Conservation (phyloP, 2,329 filamentous ascomycete species). For the Penicillium sumatraense region DNA sequence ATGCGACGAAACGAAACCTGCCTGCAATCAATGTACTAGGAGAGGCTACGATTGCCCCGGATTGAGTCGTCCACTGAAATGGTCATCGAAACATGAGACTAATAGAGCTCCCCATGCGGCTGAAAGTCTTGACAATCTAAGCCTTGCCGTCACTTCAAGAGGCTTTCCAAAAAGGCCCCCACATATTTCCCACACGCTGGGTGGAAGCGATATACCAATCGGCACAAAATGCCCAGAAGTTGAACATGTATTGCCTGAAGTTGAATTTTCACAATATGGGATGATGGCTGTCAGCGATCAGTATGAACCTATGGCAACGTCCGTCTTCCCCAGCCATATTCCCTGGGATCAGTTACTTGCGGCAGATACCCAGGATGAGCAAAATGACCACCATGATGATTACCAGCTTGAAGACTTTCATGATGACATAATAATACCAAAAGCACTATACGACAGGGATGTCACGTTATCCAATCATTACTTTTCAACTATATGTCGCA, state of each 20-base stretch:
- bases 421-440: background rate
- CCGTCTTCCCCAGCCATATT: background rate
- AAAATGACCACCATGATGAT: background rate
- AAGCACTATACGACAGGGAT: background rate
- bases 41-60: conserved; percentile 3
- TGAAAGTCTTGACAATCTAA: background rate
- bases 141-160: background rate
- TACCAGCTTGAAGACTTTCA: background rate
- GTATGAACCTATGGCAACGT: background rate
- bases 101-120: background rate
- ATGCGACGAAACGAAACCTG: conserved; percentile 1
- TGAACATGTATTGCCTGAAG: background rate
- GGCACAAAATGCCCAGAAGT: background rate
- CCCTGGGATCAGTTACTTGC: background rate
- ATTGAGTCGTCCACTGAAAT: background rate
- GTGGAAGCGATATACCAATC: background rate
- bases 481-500: background rate
- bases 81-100: background rate
- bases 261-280: background rate
- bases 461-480: background rate
- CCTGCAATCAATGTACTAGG: background rate
- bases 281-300: background rate
- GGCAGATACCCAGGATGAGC: background rate
- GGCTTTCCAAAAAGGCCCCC: background rate
- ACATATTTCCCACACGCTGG: background rate